Evolutionary conservation across 305 asterid species (phyloP).

Genomic region (Fraxinus angustifolia): DNA sequence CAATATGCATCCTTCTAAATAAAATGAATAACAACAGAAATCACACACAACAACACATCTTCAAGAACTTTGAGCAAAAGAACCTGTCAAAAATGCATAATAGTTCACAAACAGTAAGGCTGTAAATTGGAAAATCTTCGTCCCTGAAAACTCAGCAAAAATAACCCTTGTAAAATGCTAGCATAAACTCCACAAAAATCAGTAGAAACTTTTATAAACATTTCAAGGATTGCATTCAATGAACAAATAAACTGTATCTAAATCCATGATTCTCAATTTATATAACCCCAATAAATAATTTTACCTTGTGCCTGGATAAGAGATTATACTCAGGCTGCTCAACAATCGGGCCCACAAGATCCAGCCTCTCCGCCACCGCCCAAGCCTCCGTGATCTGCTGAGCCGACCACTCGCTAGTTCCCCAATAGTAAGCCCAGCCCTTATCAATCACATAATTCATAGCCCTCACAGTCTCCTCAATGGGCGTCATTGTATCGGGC

Average conservation of each 20-base stretch:
- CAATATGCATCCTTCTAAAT: neutral
- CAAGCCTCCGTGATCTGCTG: slow-evolving; percentile 99
- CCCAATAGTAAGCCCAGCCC: slow-evolving; percentile 99
- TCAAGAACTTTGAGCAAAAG: neutral
- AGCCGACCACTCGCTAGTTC: slow-evolving; percentile 97
- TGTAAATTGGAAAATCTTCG: neutral
- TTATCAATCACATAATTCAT: slow-evolving; percentile 91
- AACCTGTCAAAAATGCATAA: neutral
- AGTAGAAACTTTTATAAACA: neutral
- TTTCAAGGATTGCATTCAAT: neutral
- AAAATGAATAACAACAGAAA: neutral
- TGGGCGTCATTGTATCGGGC: slow-evolving; percentile 74
- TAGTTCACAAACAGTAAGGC: neutral
- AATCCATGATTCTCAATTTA: neutral
- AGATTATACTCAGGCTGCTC: slow-evolving; percentile 98
- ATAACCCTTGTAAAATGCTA: neutral
- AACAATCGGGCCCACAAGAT: slow-evolving; percentile 87
- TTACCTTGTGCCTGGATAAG: slow-evolving; percentile 78
- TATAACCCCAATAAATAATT: neutral
- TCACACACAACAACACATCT: neutral
- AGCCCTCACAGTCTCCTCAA: slow-evolving; percentile 97
- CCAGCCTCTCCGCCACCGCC: slow-evolving; percentile 76
- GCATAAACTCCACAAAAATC: neutral
- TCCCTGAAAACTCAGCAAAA: neutral
- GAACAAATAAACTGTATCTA: neutral